Conservation (phyloP, 352 stramenopile genomes). For the Globisporangium ultimum region DNA sequence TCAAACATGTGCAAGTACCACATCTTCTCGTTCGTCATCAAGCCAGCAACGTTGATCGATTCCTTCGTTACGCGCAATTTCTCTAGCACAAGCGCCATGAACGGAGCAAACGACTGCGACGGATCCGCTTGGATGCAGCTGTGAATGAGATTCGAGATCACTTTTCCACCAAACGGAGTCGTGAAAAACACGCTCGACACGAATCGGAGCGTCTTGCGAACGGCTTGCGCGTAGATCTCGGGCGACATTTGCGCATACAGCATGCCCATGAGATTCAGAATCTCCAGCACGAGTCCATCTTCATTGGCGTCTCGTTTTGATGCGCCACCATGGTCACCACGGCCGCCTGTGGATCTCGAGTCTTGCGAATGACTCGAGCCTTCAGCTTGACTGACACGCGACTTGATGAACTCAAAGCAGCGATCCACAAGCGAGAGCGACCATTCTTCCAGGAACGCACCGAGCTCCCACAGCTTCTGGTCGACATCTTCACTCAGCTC, state of each 20-base stretch:
- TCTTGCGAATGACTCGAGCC: conserved; percentile 17
- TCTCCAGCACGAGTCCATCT: conserved; percentile 50
- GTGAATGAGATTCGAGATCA: conserved; percentile 49
- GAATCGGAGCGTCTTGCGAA: conserved; percentile 54
- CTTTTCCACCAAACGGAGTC: conserved; percentile 54
- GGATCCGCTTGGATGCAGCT: conserved; percentile 45
- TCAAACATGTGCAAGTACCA: conserved; percentile 61
- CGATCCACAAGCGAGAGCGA: conserved; percentile 55
- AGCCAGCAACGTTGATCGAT: conserved; percentile 20
- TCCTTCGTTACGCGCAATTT: conserved; percentile 43
- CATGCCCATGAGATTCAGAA: conserved; percentile 57
- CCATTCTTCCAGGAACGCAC: conserved; percentile 64
- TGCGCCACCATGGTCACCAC: conserved; percentile 13
- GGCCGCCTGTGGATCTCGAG: conserved; percentile 13
- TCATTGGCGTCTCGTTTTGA: conserved; percentile 26
- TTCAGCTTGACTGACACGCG: conserved; percentile 36
- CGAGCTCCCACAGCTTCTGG: conserved; percentile 55
- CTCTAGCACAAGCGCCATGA: conserved; percentile 42
- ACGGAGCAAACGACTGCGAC: conserved; percentile 29
- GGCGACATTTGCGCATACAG: conserved; percentile 67
- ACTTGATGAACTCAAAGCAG: conserved; percentile 63
- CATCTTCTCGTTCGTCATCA: conserved; percentile 65
- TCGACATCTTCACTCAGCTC: conserved; percentile 31
- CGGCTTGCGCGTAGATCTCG: conserved; percentile 43
- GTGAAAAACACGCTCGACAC: conserved; percentile 62